A percentile compares a stretch with the other conserved stretches of the same genome.
Evolutionary conservation across 75 land plant species (phyloP).

Genomic region (Sequoia sempervirens): DNA sequence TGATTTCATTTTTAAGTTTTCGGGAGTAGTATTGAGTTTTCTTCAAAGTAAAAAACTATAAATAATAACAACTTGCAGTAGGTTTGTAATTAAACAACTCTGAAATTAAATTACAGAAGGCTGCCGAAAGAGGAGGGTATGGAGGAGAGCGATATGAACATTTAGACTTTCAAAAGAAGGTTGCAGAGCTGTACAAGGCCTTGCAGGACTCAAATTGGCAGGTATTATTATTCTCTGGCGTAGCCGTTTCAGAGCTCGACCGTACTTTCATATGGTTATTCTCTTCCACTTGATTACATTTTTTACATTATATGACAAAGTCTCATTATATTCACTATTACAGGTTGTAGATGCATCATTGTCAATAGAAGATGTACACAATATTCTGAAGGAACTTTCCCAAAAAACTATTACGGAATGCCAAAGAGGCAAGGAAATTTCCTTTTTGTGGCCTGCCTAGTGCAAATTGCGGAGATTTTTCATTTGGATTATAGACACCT

Average conservation of each 20-base stretch:
- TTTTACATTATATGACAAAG: neutral
- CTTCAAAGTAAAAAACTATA: neutral
- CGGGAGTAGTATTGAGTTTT: neutral
- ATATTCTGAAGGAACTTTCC: constrained; percentile 42
- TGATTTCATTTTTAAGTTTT: neutral
- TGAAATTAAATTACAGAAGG: constrained; percentile 43
- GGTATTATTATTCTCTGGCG: constrained; percentile 30
- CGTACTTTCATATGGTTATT: neutral
- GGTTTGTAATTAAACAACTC: neutral
- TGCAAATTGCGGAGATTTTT: neutral
- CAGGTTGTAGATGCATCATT: constrained; percentile 75
- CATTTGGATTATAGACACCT: neutral
- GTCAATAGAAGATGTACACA: constrained; percentile 54
- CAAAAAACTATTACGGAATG: constrained; percentile 39
- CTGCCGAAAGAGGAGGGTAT: constrained; percentile 92
- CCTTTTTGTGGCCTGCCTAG: neutral
- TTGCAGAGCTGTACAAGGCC: constrained; percentile 44
- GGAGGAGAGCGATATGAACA: constrained; percentile 92
- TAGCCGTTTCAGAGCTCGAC: neutral
- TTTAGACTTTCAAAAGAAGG: constrained; percentile 82
- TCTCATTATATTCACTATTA: constrained; percentile 3
- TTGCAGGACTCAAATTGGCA: constrained; percentile 68
- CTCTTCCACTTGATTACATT: neutral
- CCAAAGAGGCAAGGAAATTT: constrained; percentile 37
- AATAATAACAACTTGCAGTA: neutral